Evolutionary conservation across 139 green algal genomes (phyloP), one percentile per base, ranked within the genome.

Genomic region (Chlorella sp.): DNA sequence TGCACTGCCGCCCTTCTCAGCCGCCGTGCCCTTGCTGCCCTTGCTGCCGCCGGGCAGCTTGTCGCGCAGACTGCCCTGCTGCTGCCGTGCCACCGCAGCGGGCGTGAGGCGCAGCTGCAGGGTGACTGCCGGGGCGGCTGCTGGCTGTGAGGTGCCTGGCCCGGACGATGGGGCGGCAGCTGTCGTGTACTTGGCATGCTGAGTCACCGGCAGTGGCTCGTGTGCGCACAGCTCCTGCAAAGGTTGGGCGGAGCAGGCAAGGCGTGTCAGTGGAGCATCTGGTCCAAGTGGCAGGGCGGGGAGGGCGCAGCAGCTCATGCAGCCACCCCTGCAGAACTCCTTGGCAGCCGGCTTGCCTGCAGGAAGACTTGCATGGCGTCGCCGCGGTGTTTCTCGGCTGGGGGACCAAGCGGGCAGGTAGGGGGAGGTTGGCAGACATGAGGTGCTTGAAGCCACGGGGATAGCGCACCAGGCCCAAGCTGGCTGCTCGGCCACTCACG

Each of bases 331-430:
- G n/a, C n/a, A n/a, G n/a, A n/a, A n/a, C n/a, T n/a, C n/a, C n/a
- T n/a, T n/a, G n/a, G n/a, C n/a, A n/a, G n/a, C 24, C 2, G 11
- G 16, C 51, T 60, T 60, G 51, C 51, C 51, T 60, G 82, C 40
- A 86, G 72, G 40, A 54, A 81, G 20, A 86, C 43, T 32, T 74
- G 70, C 72, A 86, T 76, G 38, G 70, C 41, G 56, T 86, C 82
- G 40, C 82, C 82, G 22, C 58, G 54, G 82, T 86, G 72, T 20
- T 72, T 72, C 40, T 79, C 72, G 36, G 56, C 82, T 86, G 72
- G 56, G 76, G 36, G 38, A 0, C 36, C 28, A 8, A 40, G 46
- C 13, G 30, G 11, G 7, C 14, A 36, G 4, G 60, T 17, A 0
- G 51, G 30, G n/a, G 40, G 36, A 0, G 24, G 44, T 22, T n/a